phyloP scores from a whole-genome alignment of 495 filamentous ascomycete species.

The Penicillium chermesinum region DNA sequence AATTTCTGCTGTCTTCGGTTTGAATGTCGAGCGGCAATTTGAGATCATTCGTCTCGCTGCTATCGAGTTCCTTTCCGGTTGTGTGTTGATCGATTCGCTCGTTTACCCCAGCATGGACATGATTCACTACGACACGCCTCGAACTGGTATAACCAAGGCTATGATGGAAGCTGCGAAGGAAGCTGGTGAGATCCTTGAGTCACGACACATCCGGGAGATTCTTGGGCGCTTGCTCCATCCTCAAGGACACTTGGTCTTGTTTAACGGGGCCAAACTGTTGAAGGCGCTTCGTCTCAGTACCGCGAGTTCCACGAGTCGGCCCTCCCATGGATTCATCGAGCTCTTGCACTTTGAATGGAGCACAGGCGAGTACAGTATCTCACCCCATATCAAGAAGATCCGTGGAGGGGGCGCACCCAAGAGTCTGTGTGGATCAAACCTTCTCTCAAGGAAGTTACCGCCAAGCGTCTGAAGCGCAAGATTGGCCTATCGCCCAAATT shows the following conservation, averaged over 20 bases:
- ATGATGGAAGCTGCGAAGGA: slow-evolving; percentile 20
- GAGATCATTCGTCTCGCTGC: slow-evolving; percentile 41
- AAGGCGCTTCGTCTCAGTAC: too few species aligned
- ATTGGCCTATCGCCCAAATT: slow-evolving; percentile 22
- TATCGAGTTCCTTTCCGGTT: slow-evolving; percentile 41
- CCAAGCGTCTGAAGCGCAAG: slow-evolving; percentile 19
- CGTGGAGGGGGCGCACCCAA: background rate
- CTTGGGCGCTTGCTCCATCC: background rate
- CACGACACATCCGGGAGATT: background rate
- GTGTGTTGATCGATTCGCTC: slow-evolving; percentile 37
- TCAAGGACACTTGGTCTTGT: background rate
- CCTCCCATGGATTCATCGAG: too few species aligned
- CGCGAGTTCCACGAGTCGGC: too few species aligned
- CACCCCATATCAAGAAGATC: background rate
- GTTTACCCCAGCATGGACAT: slow-evolving; percentile 36
- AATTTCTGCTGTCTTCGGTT: slow-evolving; percentile 12
- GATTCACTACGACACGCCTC: slow-evolving; percentile 33
- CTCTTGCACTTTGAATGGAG: background rate
- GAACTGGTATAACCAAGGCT: slow-evolving; percentile 28
- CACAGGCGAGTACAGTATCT: background rate
- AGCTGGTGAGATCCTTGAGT: background rate
- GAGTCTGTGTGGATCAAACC: slow-evolving; percentile 5
- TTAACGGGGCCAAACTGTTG: background rate
- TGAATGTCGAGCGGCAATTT: slow-evolving; percentile 13
- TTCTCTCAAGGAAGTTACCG: slow-evolving; percentile 25